Evolutionary conservation across 352 stramenopile genomes (phyloP).

Genomic region (Pythium folliculosum): DNA sequence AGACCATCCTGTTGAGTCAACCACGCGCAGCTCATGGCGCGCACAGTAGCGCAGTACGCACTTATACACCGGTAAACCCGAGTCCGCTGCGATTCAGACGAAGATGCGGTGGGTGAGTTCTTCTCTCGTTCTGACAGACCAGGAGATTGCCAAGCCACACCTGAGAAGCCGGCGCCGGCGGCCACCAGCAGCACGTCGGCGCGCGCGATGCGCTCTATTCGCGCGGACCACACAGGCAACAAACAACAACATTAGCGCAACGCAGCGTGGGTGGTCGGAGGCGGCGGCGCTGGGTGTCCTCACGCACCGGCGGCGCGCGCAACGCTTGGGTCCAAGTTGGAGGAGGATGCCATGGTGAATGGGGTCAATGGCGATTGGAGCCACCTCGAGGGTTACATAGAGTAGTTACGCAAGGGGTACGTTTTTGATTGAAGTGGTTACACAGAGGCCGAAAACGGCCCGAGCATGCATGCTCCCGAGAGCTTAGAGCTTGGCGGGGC

Average conservation of each 20-base stretch:
- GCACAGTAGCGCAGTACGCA: too few relatives aligned
- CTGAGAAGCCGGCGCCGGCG: conserved; percentile 88
- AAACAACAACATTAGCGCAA: neutral
- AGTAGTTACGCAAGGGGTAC: neutral
- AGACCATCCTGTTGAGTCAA: neutral
- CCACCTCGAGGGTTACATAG: conserved; percentile 5
- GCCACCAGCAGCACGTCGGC: conserved; percentile 88
- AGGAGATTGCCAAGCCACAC: too few relatives aligned
- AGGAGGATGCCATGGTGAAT: conserved; percentile 7
- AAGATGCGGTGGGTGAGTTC: neutral
- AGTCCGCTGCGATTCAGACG: conserved; percentile 58
- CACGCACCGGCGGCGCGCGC: conserved; percentile 19
- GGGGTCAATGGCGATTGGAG: neutral
- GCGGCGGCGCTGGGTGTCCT: neutral
- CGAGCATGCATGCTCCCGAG: neutral
- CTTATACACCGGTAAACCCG: conserved; percentile 88
- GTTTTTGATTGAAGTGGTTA: conserved; percentile 6
- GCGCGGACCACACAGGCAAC: neutral
- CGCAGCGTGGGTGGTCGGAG: too few relatives aligned
- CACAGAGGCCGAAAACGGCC: neutral
- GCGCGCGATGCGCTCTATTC: conserved; percentile 57
- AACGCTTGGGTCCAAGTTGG: neutral
- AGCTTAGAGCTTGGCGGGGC: conserved; percentile 34
- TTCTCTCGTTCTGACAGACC: too few relatives aligned
- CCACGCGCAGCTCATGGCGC: neutral